Conservation (phyloP, 2,329 filamentous ascomycete genomes). For the Ascochyta lentis region DNA sequence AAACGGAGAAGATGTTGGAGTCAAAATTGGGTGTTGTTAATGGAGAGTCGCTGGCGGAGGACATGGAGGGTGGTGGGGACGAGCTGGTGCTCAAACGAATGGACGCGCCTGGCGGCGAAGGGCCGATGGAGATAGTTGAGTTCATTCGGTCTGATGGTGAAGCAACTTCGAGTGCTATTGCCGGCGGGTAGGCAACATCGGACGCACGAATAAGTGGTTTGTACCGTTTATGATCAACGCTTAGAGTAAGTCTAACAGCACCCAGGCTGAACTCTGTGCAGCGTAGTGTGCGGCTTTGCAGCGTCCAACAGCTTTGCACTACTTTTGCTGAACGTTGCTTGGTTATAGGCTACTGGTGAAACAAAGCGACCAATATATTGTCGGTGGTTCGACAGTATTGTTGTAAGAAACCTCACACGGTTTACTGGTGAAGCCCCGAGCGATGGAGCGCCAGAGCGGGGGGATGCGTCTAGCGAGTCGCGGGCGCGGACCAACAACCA, state of each 20-base stretch:
- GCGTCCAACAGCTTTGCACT: background rate
- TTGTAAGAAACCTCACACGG: slow-evolving; percentile 31
- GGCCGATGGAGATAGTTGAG: slow-evolving; percentile 45
- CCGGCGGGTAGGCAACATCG: slow-evolving; percentile 34
- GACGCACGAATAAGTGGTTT: slow-evolving; percentile 18
- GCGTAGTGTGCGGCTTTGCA: slow-evolving; percentile 19
- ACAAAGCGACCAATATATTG: slow-evolving; percentile 15
- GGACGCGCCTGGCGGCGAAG: slow-evolving; percentile 41
- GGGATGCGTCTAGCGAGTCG: slow-evolving; percentile 46
- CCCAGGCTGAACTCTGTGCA: slow-evolving; percentile 8
- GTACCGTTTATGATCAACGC: slow-evolving; percentile 2
- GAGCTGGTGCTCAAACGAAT: slow-evolving; percentile 50
- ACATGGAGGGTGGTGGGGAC: slow-evolving; percentile 50
- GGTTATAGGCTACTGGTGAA: slow-evolving; percentile 14
- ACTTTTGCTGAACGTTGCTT: background rate
- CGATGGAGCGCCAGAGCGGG: slow-evolving; percentile 44
- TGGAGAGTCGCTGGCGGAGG: slow-evolving; percentile 50
- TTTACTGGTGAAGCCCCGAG: slow-evolving; percentile 37
- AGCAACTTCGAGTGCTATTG: slow-evolving; percentile 27
- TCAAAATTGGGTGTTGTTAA: slow-evolving; percentile 47
- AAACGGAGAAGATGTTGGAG: slow-evolving; percentile 28
- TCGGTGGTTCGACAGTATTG: slow-evolving; percentile 17
- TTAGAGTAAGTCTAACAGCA: slow-evolving; percentile 1
- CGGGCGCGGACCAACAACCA: slow-evolving; percentile 37
- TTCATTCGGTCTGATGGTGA: slow-evolving; percentile 42